A percentile compares a stretch with the other conserved stretches of the same genome.
These are phyloP conservation scores for Nakazawaea peltata DNA, from an alignment of 805 yeast species.

Conservation along the genomic window DNA sequence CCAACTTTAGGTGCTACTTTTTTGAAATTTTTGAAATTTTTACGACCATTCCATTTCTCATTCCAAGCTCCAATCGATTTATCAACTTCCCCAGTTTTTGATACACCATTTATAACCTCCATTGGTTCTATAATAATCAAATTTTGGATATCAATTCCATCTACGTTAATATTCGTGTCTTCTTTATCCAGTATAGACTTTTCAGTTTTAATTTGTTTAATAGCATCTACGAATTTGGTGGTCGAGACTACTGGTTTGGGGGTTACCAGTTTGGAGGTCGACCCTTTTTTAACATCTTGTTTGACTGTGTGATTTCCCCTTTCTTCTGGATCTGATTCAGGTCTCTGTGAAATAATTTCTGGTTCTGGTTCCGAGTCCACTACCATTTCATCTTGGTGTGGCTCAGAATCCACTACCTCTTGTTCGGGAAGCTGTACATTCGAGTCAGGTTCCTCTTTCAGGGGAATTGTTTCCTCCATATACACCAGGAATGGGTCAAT, in stretches of 20 bases:
- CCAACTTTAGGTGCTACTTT: conserved; percentile 3
- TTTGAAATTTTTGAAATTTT: conserved; percentile 7
- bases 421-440: background rate
- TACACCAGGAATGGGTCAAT: background rate
- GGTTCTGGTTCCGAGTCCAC: conserved; percentile 6
- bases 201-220: conserved; percentile 8
- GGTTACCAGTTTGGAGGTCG: no score
- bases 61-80: conserved; percentile 9
- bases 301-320: background rate
- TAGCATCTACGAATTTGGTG: conserved; percentile 3
- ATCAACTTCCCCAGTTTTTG: conserved; percentile 1
- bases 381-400: conserved; percentile 1
- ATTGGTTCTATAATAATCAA: conserved; percentile 6
- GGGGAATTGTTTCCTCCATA: background rate
- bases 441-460: background rate
- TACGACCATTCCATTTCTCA: conserved; percentile 8
- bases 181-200: no score
- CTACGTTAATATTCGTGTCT: no score
- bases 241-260: no score
- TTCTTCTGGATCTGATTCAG: no score
- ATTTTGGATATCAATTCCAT: conserved; percentile 3
- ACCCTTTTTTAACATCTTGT: no score
- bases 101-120: background rate
- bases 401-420: conserved; percentile 7
- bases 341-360: no score